These are phyloP conservation scores for Fonsecaea pedrosoi DNA, from an alignment of 2,329 filamentous ascomycete species.

Conservation along the genomic window DNA sequence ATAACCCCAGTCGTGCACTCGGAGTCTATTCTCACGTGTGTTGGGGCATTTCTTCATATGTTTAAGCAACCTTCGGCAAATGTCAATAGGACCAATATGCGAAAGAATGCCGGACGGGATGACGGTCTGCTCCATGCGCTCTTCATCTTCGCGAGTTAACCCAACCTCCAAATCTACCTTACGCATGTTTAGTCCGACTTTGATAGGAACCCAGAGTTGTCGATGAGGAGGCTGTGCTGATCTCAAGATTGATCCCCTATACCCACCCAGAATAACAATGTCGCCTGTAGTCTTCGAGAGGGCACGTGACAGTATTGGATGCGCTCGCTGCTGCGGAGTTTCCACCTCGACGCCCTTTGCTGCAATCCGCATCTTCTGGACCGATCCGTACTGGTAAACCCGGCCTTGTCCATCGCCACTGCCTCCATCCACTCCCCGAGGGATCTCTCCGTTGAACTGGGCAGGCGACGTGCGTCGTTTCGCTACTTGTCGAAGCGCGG, in stretches of 20 bases:
- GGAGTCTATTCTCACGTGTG: slow-evolving; percentile 70
- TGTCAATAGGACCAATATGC: slow-evolving; percentile 89
- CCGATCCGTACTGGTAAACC: slow-evolving; percentile 18
- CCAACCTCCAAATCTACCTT: slow-evolving; percentile 92
- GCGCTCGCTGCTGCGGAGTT: slow-evolving; percentile 44
- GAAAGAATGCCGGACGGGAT: slow-evolving; percentile 87
- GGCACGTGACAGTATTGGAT: slow-evolving; percentile 62
- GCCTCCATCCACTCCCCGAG: neutral
- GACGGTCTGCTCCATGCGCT: slow-evolving; percentile 80
- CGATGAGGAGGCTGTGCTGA: slow-evolving; percentile 81
- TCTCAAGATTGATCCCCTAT: slow-evolving; percentile 85
- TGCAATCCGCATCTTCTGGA: slow-evolving; percentile 25
- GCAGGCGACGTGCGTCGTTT: slow-evolving; percentile 20
- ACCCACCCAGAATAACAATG: slow-evolving; percentile 86
- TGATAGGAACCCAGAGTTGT: slow-evolving; percentile 94
- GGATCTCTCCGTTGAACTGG: neutral
- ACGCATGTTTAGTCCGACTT: slow-evolving; percentile 87
- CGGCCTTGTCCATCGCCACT: slow-evolving; percentile 5
- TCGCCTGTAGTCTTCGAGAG: slow-evolving; percentile 79
- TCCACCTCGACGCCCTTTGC: slow-evolving; percentile 27
- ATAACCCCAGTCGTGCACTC: slow-evolving; percentile 90
- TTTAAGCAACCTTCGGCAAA: slow-evolving; percentile 81
- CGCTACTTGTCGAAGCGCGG: slow-evolving; percentile 45
- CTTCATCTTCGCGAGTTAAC: slow-evolving; percentile 79
- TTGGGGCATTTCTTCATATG: slow-evolving; percentile 77